These are phyloP conservation scores for Pyricularia grisea DNA, from an alignment of 2,329 filamentous ascomycete genomes.

Conservation along the genomic window DNA sequence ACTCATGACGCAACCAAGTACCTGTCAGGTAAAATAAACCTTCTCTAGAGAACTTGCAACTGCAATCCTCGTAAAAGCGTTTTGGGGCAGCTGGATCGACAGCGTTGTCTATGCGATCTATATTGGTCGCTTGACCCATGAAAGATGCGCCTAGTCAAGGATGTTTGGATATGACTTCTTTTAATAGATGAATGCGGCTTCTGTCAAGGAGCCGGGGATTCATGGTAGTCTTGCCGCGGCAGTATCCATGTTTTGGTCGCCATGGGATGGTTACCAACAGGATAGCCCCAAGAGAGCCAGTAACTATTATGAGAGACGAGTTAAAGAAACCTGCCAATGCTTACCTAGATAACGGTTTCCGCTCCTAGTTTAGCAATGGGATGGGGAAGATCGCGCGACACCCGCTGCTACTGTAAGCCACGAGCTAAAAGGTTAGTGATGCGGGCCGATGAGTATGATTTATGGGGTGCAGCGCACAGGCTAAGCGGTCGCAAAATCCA, in stretches of 20 bases:
- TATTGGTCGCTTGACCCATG: background rate
- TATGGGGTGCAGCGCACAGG: background rate
- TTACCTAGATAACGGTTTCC: background rate
- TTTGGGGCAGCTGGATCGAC: background rate
- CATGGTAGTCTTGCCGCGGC: background rate
- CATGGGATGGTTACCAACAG: background rate
- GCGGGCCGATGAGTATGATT: background rate
- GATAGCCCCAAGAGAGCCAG: background rate
- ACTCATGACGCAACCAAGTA: slow-evolving; percentile 4
- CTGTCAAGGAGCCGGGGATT: background rate
- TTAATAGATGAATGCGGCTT: background rate
- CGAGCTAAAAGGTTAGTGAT: background rate
- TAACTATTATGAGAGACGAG: background rate
- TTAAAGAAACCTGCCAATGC: background rate
- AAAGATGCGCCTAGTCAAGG: background rate
- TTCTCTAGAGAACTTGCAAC: background rate
- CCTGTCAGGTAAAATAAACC: background rate
- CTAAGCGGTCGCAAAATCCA: background rate
- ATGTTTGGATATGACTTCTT: background rate
- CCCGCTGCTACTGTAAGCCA: background rate
- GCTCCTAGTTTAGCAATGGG: background rate
- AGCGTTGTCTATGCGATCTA: background rate
- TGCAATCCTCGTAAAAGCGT: background rate
- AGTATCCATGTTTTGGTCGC: background rate
- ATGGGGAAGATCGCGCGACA: background rate